Conservation (phyloP, 108 stramenopile genomes). For the Pseudonitzschia delicatissima region DNA sequence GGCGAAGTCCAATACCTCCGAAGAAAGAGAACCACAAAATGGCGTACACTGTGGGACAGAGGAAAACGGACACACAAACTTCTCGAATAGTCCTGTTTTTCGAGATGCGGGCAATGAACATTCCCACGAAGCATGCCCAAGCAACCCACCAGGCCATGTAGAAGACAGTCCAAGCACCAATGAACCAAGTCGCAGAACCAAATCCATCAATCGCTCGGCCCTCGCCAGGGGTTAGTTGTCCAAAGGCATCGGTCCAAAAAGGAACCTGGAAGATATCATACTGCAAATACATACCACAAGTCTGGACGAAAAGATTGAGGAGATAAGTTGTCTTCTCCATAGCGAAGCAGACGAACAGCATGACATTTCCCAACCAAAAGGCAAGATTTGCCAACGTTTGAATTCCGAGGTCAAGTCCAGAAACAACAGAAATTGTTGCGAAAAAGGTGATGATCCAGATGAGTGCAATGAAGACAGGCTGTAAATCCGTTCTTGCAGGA, state of each 20-base stretch:
- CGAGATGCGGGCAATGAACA: conserved; percentile 67
- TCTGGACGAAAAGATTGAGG: conserved; percentile 45
- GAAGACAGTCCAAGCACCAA: conserved; percentile 61
- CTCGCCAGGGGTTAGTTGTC: conserved; percentile 35
- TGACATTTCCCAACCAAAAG: conserved; percentile 40
- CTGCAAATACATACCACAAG: conserved; percentile 53
- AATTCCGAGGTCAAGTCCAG: conserved; percentile 53
- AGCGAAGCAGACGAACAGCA: conserved; percentile 43
- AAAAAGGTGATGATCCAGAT: conserved; percentile 52
- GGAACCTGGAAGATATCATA: conserved; percentile 34
- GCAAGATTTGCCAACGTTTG: conserved; percentile 47
- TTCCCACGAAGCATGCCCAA: conserved; percentile 68
- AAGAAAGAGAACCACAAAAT: conserved; percentile 52
- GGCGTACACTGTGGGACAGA: conserved; percentile 39
- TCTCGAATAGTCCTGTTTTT: conserved; percentile 49
- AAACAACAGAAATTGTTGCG: conserved; percentile 55
- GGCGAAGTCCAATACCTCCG: conserved; percentile 60
- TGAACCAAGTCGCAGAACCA: conserved; percentile 42
- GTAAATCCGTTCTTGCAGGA: conserved; percentile 17
- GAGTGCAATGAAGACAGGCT: conserved; percentile 18
- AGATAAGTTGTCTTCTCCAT: conserved; percentile 61
- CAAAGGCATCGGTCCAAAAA: conserved; percentile 55
- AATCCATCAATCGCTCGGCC: conserved; percentile 48
- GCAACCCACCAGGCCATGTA: conserved; percentile 75
- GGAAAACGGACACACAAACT: conserved; percentile 35